Conservation (phyloP, 192 early-diverging fungal genomes). For the Funneliformis geosporum region DNA sequence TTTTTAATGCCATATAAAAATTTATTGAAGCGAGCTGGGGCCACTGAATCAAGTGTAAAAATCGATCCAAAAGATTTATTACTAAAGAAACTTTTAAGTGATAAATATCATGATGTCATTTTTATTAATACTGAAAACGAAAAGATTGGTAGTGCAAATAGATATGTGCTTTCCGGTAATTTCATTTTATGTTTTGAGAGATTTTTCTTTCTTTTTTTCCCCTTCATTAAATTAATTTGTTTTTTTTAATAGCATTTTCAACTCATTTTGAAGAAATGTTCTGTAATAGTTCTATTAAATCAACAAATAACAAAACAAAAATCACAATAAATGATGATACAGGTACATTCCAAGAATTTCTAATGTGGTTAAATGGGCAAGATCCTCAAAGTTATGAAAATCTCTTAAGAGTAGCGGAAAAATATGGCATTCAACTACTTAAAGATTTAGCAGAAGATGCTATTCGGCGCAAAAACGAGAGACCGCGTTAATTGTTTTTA, state of each 20-base stretch:
- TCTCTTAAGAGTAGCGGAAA: not conserved
- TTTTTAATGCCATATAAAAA: not conserved
- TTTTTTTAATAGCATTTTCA: not conserved
- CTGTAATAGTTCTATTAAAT: not conserved
- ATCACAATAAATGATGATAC: not conserved
- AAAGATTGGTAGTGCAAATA: not conserved
- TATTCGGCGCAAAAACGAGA: no score
- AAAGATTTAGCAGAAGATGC: not conserved
- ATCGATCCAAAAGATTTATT: not conserved
- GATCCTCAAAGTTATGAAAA: not conserved
- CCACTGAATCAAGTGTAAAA: not conserved
- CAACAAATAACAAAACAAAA: not conserved
- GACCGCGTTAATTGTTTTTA: no score
- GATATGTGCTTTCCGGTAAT: slow-evolving; percentile 12
- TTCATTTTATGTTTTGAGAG: not conserved
- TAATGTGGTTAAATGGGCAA: not conserved
- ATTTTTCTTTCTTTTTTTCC: not conserved
- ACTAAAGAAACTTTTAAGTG: not conserved
- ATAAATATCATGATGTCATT: not conserved
- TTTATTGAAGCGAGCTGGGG: not conserved
- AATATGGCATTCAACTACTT: not conserved
- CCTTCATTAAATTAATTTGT: not conserved
- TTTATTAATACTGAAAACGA: not conserved
- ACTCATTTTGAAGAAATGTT: not conserved
- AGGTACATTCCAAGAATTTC: not conserved